These are phyloP conservation scores for Clonostachys byssicola DNA, from an alignment of 2,329 filamentous ascomycete genomes.

Conservation along the genomic window DNA sequence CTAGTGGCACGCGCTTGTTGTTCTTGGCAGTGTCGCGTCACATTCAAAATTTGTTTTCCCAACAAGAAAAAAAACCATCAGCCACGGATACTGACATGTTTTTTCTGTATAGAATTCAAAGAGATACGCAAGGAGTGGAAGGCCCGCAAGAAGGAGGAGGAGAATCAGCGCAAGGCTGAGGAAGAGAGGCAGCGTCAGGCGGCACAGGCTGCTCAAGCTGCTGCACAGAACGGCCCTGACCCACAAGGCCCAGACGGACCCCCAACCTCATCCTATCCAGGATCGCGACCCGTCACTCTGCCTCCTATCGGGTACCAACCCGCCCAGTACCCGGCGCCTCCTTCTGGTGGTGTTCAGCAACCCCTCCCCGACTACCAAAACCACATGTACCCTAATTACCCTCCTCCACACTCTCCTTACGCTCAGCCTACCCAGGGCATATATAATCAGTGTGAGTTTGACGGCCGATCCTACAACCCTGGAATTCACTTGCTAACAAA, in stretches of 20 bases:
- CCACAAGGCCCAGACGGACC: constrained; percentile 35
- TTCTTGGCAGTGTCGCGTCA: not conserved
- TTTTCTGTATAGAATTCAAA: constrained; percentile 74
- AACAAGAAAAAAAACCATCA: not conserved
- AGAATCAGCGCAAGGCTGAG: constrained; percentile 81
- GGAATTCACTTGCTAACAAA: not conserved
- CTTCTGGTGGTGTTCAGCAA: constrained; percentile 48
- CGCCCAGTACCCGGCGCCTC: constrained; percentile 62
- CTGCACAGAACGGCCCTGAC: constrained; percentile 46
- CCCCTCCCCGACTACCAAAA: constrained; percentile 49
- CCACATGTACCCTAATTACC: constrained; percentile 54
- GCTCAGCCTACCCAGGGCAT: constrained; percentile 52
- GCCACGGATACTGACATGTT: not conserved
- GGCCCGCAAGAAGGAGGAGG: constrained; percentile 98
- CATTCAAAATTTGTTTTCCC: not conserved
- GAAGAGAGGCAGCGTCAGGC: constrained; percentile 69
- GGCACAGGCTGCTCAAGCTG: constrained; percentile 33
- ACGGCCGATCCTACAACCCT: too few relatives aligned
- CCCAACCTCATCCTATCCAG: constrained; percentile 49
- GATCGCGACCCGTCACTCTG: constrained; percentile 58
- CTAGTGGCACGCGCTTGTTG: too few relatives aligned
- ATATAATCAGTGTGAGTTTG: constrained; percentile 52
- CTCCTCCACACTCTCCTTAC: constrained; percentile 55
- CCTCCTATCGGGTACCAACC: constrained; percentile 73
- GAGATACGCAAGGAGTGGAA: constrained; percentile 99